These are phyloP conservation scores for Striga hermonthica DNA, from an alignment of 305 asterid species.

Conservation along the genomic window DNA sequence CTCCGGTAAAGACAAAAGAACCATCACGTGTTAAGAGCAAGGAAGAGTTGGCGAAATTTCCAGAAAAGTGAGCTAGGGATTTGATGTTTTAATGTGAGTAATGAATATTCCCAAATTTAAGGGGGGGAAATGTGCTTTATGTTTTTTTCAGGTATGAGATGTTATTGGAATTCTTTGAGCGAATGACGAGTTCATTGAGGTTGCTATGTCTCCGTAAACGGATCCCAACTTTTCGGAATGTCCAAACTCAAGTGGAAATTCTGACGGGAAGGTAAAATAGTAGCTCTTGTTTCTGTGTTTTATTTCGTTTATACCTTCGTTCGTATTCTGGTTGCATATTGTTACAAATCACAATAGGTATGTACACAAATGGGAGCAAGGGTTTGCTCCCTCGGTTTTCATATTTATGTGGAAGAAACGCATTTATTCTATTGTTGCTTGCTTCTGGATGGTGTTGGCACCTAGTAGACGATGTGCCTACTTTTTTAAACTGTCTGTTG, in stretches of 20 bases:
- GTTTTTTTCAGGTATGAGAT: conserved; percentile 46
- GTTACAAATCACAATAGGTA: too few relatives aligned
- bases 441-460: conserved; percentile 1
- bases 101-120: conserved; percentile 10
- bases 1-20: conserved; percentile 63
- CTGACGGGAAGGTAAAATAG: conserved; percentile 62
- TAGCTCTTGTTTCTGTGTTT: not conserved
- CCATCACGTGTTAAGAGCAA: conserved; percentile 40
- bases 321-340: too few relatives aligned
- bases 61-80: conserved; percentile 52
- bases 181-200: conserved; percentile 62
- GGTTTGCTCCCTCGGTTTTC: not conserved
- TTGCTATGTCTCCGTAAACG: conserved; percentile 54
- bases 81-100: conserved; percentile 1
- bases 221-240: conserved; percentile 50
- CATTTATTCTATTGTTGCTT: not conserved
- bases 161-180: conserved; percentile 53
- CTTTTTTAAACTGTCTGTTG: conserved; percentile 6
- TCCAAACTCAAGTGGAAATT: conserved; percentile 58
- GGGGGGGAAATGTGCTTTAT: conserved; percentile 9
- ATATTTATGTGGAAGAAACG: not conserved
- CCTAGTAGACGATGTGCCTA: conserved; percentile 1
- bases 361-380: too few relatives aligned
- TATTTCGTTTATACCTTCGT: too few relatives aligned
- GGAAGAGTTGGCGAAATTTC: conserved; percentile 42